Base-by-base conservation (phyloP, 1,284 basidiomycete genomes). In the Earliella scabrosa region DNA sequence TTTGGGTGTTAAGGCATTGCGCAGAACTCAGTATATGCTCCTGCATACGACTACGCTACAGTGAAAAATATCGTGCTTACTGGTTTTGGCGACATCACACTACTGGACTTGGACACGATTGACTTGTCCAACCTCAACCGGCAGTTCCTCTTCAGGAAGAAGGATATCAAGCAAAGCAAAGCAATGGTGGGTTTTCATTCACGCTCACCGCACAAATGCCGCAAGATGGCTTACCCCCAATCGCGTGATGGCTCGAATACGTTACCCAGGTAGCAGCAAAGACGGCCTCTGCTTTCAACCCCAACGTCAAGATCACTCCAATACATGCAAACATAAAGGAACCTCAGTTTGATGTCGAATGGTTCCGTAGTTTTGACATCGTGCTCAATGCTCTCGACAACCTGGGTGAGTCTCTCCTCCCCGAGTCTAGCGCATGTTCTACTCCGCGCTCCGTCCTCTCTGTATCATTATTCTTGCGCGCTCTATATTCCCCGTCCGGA, bases 91-190 rank as follows among this genome's bases (percentile, higher is more conserved):
- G 81, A 95, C 67, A 95, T 98, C 61, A 96, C 97, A 0, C 78
- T 95, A 66, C 83, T 99, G 62, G 97, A 99, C 76, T 82, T 99
- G 58, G 97, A 99, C 76, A 99, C 97, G 7, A 99, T 99, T 73
- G 97, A 99, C 81, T 82, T 99, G 29, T 98, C 95, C 50, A 99
- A 99, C 72, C 80, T 99, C 50, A 99, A 99, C 71, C 86, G 97
- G 21, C 97, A 99, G 70, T 99, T 99, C 74, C 79, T 99, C 35
- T 99, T 99, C 76, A 87, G 88, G 61, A 98, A 98, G 76, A 96
- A 96, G 66, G 96, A 98, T 70, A 93, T 99, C 58, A 97, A 97
- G 68, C 92, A 98, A 70, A 90, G 95, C 65, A 99, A 99, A 77
- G 91, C 96, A 7, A 70, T 97, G 71, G 94, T 92, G 56, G 53